Percentiles rank a stretch among this genome's conserved stretches.
Conservation (phyloP, 2,329 filamentous ascomycete genomes). For the Colletotrichum musicola region DNA sequence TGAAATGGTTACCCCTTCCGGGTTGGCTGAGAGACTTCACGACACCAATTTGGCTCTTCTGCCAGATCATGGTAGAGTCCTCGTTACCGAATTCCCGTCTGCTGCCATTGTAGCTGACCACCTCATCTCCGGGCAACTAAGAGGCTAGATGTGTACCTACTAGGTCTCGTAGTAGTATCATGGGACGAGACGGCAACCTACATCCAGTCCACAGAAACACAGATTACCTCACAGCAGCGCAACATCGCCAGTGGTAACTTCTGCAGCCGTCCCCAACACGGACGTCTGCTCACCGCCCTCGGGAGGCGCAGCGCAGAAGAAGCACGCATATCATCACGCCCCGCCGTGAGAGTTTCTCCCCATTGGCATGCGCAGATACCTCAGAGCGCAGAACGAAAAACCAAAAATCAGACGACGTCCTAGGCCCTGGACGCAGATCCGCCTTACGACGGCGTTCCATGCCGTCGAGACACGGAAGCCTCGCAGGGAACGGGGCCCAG, state of each 20-base stretch:
- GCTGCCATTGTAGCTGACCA: neutral
- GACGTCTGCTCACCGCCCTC: neutral
- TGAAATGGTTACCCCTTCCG: constrained; percentile 11
- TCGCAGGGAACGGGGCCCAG: neutral
- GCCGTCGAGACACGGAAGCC: constrained; percentile 18
- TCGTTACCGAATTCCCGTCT: constrained; percentile 7
- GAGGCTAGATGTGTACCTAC: neutral
- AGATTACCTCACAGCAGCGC: neutral
- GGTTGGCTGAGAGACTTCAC: neutral
- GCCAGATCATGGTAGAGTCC: neutral
- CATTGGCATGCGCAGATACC: constrained; percentile 8
- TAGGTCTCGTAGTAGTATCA: neutral
- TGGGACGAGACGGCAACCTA: constrained; percentile 6
- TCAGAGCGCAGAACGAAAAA: neutral
- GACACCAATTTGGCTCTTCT: neutral
- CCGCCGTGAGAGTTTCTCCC: constrained; percentile 3
- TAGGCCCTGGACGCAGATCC: constrained; percentile 24
- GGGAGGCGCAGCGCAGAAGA: neutral
- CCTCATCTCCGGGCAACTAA: neutral
- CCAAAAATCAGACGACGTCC: constrained; percentile 6
- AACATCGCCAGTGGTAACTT: neutral
- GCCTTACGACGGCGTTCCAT: constrained; percentile 5
- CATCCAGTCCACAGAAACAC: neutral
- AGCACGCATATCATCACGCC: neutral
- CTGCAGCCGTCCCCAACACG: neutral